These are phyloP conservation scores for Hemisphaericaspora xylanilytica DNA, from an alignment of 1,139 yeast species.

Conservation along the genomic window DNA sequence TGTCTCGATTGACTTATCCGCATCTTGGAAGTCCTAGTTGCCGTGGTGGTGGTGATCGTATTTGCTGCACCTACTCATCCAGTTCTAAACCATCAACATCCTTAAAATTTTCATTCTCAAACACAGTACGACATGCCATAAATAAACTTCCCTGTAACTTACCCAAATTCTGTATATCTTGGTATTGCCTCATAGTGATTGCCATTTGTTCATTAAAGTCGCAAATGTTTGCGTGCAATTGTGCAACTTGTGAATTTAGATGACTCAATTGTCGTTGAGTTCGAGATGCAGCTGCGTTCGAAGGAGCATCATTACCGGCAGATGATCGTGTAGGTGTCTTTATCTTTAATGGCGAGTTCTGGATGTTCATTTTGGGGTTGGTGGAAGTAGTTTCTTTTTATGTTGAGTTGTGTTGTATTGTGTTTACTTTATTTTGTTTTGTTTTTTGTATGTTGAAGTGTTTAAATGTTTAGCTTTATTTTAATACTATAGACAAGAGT, in stretches of 20 bases:
- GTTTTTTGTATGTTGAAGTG: no score
- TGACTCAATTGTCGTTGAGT: conserved; percentile 55
- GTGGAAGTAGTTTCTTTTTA: no score
- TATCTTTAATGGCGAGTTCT: neutral
- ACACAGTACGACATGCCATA: conserved; percentile 64
- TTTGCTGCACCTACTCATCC: no score
- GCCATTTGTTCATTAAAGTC: conserved; percentile 56
- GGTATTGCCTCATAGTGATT: conserved; percentile 56
- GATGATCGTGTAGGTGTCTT: neutral
- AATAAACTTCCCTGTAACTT: conserved; percentile 60
- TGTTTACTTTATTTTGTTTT: no score
- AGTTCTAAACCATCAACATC: conserved; percentile 5
- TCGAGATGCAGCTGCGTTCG: conserved; percentile 5
- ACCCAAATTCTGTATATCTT: conserved; percentile 55
- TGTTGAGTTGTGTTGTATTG: no score
- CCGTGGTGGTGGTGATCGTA: no score
- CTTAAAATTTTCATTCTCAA: conserved; percentile 46
- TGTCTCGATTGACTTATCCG: no score
- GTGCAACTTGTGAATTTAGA: conserved; percentile 61
- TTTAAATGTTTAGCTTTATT: no score
- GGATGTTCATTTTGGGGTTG: neutral
- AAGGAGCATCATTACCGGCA: neutral
- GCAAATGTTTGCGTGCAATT: conserved; percentile 55
- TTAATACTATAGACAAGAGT: no score
- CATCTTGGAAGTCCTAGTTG: no score